Base-by-base conservation (phyloP, 148 eudicot species). In the Camellia japonica region DNA sequence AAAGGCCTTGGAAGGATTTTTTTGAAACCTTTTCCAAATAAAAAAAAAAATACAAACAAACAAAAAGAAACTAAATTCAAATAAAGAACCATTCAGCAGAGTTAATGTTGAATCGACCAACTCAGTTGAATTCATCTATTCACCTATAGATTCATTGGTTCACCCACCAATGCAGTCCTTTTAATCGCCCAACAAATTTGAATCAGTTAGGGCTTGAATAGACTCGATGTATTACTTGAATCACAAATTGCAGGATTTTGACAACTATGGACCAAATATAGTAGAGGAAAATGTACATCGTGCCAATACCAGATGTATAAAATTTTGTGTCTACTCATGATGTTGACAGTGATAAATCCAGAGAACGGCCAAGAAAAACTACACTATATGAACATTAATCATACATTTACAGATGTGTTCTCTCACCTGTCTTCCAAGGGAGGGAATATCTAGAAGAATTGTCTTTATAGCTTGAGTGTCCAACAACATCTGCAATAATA, bases 401-500 rank as follows among this genome's bases (percentile, higher is more conserved):
- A 14, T 63, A 5, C 4, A 19, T 55, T 42, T 49, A 75, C 41
- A 10, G n/a, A 64, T 59, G 68, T 15, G 49, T 54, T 78, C 59
- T 30, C 85, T 87, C 61, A 88, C 97, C 90, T 95, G 98, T 85
- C 88, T 95, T 80, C 92, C 99, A 68, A 95, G 97, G 78, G 99
- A 89, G 73, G 99, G 99, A 89, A 95, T 94, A 62, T 95, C 99
- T 80, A 95, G 83, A 85, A 95, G 97, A 82, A 95, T 90, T 76
- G 99, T 95, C 85, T 95, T 95, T 78, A 95, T 92, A 81, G 99
- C 99, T 82, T 95, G 99, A 56, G 99, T 95, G 86, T 95, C 99
- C 89, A 95, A 84, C 71, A 95, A 87, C 99, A 95, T 95, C 98
- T 95, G 94, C 81, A 88, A 73, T 44, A 71, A 51, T 73, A 78